These are phyloP conservation scores for Teratosphaeriaceae sp. DNA, from an alignment of 2,329 filamentous ascomycete genomes.

Conservation along the genomic window DNA sequence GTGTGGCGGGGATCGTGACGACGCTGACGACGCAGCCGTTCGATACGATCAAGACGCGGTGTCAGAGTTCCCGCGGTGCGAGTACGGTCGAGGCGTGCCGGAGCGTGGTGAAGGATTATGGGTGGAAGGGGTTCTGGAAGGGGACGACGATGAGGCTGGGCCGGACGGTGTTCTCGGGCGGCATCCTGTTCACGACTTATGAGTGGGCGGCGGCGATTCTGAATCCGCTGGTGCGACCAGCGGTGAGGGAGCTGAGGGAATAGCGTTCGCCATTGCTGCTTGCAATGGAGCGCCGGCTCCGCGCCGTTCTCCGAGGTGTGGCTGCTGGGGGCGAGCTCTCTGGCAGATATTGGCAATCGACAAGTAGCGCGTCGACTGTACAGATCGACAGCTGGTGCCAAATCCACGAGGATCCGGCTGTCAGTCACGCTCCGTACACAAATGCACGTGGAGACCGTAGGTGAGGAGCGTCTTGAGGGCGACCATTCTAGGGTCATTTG, in stretches of 20 bases:
- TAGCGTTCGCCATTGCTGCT: background rate
- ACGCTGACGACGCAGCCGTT: slow-evolving; percentile 56
- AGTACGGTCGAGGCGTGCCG: slow-evolving; percentile 51
- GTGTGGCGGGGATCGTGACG: slow-evolving; percentile 54
- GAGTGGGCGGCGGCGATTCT: slow-evolving; percentile 30
- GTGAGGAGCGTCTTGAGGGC: too few relatives aligned
- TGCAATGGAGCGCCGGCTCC: background rate
- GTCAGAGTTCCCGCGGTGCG: slow-evolving; percentile 53
- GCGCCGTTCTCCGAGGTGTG: too few relatives aligned
- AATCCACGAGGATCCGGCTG: too few relatives aligned
- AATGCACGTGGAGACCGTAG: too few relatives aligned
- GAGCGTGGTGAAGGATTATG: slow-evolving; percentile 50
- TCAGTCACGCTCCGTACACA: too few relatives aligned
- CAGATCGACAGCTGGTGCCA: too few relatives aligned
- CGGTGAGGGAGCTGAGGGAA: background rate
- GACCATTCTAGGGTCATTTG: too few relatives aligned
- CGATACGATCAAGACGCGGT: slow-evolving; percentile 57
- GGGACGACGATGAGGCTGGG: slow-evolving; percentile 63
- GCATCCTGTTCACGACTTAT: slow-evolving; percentile 58
- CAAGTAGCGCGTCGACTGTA: too few relatives aligned
- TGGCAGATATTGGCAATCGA: too few relatives aligned
- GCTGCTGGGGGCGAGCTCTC: too few relatives aligned
- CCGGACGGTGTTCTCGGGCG: slow-evolving; percentile 58
- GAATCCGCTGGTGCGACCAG: slow-evolving; percentile 6
- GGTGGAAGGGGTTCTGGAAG: slow-evolving; percentile 57